Evolutionary conservation across 2,329 filamentous ascomycete species (phyloP), one percentile per base, ranked within the genome.

Genomic region (Sporothrix humicola): DNA sequence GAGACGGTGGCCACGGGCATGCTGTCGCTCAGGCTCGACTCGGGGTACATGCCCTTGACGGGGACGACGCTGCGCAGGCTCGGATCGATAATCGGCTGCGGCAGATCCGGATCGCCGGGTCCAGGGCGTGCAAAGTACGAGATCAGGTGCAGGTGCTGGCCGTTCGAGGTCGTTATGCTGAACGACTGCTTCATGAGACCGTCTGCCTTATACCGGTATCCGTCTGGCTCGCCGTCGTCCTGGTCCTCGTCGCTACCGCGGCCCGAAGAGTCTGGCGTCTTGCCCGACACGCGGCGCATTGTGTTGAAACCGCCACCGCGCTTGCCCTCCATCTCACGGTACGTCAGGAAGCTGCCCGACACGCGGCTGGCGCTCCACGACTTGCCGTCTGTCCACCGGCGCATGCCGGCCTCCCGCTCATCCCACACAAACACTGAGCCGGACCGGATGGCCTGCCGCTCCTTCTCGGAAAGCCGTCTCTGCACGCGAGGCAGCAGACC

Each of bases 371-470:
- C 96, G 80, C 95, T 98, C 96, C 96, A 99, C 50, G 95, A 98
- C 82, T 99, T 99, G 73, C 96, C 96, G 79, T 99, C 96, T 0
- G 96, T 99, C 96, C 96, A 99, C 82, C 96, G 88, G 79, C 96
- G 89, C 96, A 99, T 99, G 77, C 96, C 96, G 12, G 96, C 96
- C 85, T 99, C 96, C 78, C 95, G 88, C 85, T 99, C 96, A 82
- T 99, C 96, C 96, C 96, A 99, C n/a, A 99, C 96, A 79, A 98
- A 99, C 3, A 99, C 95, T 0, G 96, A 99, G 59, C 96, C 96
- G 0, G 95, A 97, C 79, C 94, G 92, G 81, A 99, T 99, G 3
- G 94, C 94, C 81, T 98, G 95, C 75, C 96, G 90, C 84, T 99
- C 96, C 84, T 98, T 98, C 83, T 99, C 96, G 2, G 96, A 98